Percentiles rank a stretch among this genome's conserved stretches.
Evolutionary conservation across 345 rosid genomes (phyloP).

Genomic region (Euphorbia lathyris): DNA sequence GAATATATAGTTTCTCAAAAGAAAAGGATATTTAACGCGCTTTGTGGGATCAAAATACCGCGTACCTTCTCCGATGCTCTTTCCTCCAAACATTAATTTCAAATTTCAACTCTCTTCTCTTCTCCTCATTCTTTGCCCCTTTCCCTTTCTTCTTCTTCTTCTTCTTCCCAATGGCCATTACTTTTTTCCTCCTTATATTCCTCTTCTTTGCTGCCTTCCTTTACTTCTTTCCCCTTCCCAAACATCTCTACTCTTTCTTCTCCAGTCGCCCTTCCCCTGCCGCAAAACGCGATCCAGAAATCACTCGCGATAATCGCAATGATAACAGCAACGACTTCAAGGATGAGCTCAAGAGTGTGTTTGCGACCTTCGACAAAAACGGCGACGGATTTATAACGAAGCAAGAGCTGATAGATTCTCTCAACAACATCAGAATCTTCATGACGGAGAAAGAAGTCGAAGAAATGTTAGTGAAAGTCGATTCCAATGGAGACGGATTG

Average conservation of each 20-base stretch:
- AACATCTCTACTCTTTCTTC: conserved; percentile 25
- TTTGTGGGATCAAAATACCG: conserved; percentile 50
- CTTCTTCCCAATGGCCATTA: conserved; percentile 14
- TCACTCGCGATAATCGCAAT: not conserved
- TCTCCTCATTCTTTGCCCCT: no score
- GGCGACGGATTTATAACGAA: conserved; percentile 33
- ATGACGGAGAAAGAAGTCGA: conserved; percentile 29
- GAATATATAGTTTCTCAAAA: no score
- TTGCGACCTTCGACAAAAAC: conserved; percentile 34
- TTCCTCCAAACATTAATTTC: not conserved
- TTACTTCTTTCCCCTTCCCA: conserved; percentile 32
- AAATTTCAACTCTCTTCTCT: not conserved
- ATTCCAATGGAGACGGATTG: conserved; percentile 32
- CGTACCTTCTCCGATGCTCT: conserved; percentile 21
- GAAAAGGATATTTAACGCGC: conserved; percentile 38
- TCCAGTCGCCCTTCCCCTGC: not conserved
- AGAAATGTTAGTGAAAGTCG: conserved; percentile 27
- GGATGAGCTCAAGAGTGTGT: conserved; percentile 21
- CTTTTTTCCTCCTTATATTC: conserved; percentile 25
- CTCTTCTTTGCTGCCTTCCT: conserved; percentile 40
- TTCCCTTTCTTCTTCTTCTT: not conserved
- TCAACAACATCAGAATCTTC: conserved; percentile 27
- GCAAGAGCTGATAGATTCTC: conserved; percentile 27
- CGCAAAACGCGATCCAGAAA: not conserved
- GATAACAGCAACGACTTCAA: not conserved